Evolutionary conservation across 768 basidiomycete genomes (phyloP).

Genomic region (Agrocybe pediades): DNA sequence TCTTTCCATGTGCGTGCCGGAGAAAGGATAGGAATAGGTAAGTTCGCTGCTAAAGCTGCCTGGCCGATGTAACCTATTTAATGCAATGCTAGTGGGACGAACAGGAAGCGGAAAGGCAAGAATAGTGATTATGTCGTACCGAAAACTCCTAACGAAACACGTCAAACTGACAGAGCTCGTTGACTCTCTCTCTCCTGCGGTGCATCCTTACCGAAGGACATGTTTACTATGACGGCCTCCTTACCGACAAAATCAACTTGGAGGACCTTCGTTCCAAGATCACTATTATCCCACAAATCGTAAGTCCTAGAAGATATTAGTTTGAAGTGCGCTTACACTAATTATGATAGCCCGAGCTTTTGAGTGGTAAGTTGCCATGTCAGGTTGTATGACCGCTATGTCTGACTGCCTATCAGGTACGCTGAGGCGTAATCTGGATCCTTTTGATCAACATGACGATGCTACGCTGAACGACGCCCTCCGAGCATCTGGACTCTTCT

Average conservation of each 20-base stretch:
- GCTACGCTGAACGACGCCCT: constrained; percentile 38
- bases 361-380: constrained; percentile 40
- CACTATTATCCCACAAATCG: constrained; percentile 56
- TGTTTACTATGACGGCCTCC: constrained; percentile 53
- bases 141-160: not conserved
- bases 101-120: constrained; percentile 30
- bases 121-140: not conserved
- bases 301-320: not conserved
- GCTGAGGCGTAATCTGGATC: constrained; percentile 64
- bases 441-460: constrained; percentile 60
- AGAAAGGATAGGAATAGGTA: constrained; percentile 55
- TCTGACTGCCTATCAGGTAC: constrained; percentile 15
- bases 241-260: constrained; percentile 49
- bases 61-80: not conserved
- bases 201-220: constrained; percentile 54
- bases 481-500: constrained; percentile 38
- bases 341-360: constrained; percentile 39
- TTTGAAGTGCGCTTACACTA: not conserved
- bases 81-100: constrained; percentile 20
- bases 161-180: constrained; percentile 23
- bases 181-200: constrained; percentile 53
- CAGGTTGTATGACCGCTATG: not conserved
- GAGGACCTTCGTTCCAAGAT: constrained; percentile 56
- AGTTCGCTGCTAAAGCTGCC: constrained; percentile 9
- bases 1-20: constrained; percentile 55